Evolutionary conservation across 1,284 basidiomycete species (phyloP).

Genomic region (Moesziomyces antarcticus): DNA sequence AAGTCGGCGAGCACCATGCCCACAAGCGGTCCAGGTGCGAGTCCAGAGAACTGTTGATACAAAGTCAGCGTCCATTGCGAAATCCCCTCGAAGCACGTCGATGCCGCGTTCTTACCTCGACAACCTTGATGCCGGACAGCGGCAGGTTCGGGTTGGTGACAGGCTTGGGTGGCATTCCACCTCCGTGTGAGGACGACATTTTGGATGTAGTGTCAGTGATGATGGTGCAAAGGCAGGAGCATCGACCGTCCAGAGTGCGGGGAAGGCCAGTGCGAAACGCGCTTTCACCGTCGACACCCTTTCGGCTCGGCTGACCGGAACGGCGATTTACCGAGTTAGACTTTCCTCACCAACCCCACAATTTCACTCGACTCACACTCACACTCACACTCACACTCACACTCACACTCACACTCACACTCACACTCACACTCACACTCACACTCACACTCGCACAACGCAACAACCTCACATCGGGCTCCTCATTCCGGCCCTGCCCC

Average conservation of each 20-base stretch:
- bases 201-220: background rate
- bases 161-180: slow-evolving; percentile 25
- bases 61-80: background rate
- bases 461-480: background rate
- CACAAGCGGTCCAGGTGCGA: slow-evolving; percentile 83
- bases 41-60: slow-evolving; percentile 77
- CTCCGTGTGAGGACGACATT: slow-evolving; percentile 21
- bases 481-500: background rate
- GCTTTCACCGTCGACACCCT: slow-evolving; percentile 14
- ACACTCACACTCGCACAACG: slow-evolving; percentile 5
- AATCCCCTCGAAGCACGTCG: too few relatives aligned
- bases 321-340: slow-evolving; percentile 29
- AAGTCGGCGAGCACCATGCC: slow-evolving; percentile 81
- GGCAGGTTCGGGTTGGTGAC: slow-evolving; percentile 27
- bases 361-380: slow-evolving; percentile 8
- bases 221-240: slow-evolving; percentile 4
- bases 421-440: too few relatives aligned
- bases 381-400: too few relatives aligned
- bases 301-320: slow-evolving; percentile 7
- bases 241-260: background rate
- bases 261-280: slow-evolving; percentile 1
- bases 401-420: too few relatives aligned
- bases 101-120: slow-evolving; percentile 26
- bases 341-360: slow-evolving; percentile 7
- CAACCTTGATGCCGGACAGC: slow-evolving; percentile 34